Conservation (phyloP, 1,284 basidiomycete species). For the Anthracocystis walkeri region DNA sequence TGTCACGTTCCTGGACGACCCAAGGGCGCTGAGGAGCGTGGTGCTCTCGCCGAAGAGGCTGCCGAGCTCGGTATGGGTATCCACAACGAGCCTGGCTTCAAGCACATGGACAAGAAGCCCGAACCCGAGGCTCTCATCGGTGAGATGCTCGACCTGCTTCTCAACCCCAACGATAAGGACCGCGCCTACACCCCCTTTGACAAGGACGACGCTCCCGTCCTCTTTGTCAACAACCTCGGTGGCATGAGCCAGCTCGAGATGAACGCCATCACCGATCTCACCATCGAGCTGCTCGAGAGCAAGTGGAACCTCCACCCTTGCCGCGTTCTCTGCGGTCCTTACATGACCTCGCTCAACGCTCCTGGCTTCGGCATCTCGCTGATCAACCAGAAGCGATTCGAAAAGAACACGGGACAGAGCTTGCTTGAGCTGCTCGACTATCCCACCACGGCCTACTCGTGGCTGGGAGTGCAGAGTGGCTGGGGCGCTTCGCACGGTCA, state of each 20-base stretch:
- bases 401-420: constrained; percentile 65
- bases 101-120: constrained; percentile 67
- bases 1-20: constrained; percentile 75
- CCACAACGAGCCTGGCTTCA: constrained; percentile 75
- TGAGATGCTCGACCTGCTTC: constrained; percentile 65
- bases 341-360: constrained; percentile 73
- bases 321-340: constrained; percentile 71
- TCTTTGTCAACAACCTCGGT: constrained; percentile 75
- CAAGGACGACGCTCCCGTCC: constrained; percentile 70
- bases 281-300: constrained; percentile 70
- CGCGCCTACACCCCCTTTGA: constrained; percentile 70
- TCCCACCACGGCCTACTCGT: constrained; percentile 71
- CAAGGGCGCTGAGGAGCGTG: constrained; percentile 62
- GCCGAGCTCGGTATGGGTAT: constrained; percentile 75
- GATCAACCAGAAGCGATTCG: constrained; percentile 71
- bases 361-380: constrained; percentile 72
- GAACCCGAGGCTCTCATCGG: constrained; percentile 53
- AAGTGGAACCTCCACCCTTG: constrained; percentile 69
- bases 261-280: constrained; percentile 73
- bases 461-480: constrained; percentile 70
- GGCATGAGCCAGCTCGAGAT: constrained; percentile 75
- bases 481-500: constrained; percentile 59
- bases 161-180: constrained; percentile 71
- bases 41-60: constrained; percentile 67
- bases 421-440: constrained; percentile 71